Evolutionary conservation across 2,329 filamentous ascomycete species (phyloP).

Genomic region (Annulohypoxylon truncatum): DNA sequence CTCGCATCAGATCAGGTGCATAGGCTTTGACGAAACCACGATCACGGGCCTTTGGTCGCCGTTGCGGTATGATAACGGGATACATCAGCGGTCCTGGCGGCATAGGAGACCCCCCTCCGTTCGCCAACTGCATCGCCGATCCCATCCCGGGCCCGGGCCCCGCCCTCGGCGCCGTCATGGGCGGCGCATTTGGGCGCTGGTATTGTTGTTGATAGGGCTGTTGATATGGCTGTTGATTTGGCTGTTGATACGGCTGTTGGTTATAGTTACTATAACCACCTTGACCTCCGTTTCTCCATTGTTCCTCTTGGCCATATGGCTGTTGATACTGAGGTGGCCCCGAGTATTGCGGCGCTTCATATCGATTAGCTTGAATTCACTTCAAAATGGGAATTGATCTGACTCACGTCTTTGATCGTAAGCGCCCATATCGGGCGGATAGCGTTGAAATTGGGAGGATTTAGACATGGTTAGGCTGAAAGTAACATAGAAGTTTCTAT

Average conservation of each 20-base stretch:
- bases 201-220: background rate
- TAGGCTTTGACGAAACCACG: constrained; percentile 46
- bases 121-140: background rate
- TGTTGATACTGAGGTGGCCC: constrained; percentile 8
- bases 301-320: constrained; percentile 20
- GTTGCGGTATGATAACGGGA: constrained; percentile 43
- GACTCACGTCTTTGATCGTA: constrained; percentile 16
- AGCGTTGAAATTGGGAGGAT: constrained; percentile 5
- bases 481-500: background rate
- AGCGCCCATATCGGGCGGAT: constrained; percentile 7
- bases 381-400: background rate
- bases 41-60: constrained; percentile 39
- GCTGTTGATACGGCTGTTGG: background rate
- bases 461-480: constrained; percentile 3
- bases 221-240: background rate
- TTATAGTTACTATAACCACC: background rate
- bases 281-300: constrained; percentile 37
- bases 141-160: background rate
- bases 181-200: background rate
- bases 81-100: constrained; percentile 26
- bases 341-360: constrained; percentile 7
- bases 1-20: constrained; percentile 39
- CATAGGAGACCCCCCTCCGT: background rate
- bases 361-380: background rate
- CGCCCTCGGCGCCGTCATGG: background rate